phyloP scores from a whole-genome alignment of 2,329 filamentous ascomycete genomes.

The Diplodia scrobiculata region DNA sequence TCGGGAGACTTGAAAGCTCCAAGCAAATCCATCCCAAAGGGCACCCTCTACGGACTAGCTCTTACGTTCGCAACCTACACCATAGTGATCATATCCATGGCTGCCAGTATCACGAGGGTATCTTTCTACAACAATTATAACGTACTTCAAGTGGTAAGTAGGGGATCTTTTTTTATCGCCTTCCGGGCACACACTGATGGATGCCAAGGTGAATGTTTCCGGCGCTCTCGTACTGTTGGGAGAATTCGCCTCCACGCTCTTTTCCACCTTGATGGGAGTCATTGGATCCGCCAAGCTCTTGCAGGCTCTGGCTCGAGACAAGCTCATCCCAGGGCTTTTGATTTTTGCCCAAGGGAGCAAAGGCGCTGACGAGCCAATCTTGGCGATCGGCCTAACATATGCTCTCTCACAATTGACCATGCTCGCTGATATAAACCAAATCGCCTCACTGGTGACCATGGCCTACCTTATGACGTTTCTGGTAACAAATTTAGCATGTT shows the following conservation, averaged over 20 bases:
- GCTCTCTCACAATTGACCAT: slow-evolving; percentile 75
- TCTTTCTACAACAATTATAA: slow-evolving; percentile 76
- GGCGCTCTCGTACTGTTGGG: slow-evolving; percentile 73
- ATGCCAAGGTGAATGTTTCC: slow-evolving; percentile 67
- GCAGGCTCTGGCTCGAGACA: slow-evolving; percentile 78
- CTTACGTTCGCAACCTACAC: slow-evolving; percentile 77
- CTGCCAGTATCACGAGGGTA: slow-evolving; percentile 70
- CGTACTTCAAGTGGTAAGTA: slow-evolving; percentile 69
- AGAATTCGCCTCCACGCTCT: slow-evolving; percentile 79
- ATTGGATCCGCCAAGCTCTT: slow-evolving; percentile 83
- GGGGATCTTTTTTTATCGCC: slow-evolving; percentile 10
- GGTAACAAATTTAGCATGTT: slow-evolving; percentile 84
- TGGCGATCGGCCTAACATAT: slow-evolving; percentile 76
- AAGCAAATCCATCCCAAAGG: slow-evolving; percentile 79
- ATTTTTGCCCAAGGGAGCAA: slow-evolving; percentile 74
- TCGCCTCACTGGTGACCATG: slow-evolving; percentile 88
- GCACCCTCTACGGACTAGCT: slow-evolving; percentile 75
- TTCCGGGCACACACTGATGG: neutral
- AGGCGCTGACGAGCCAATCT: slow-evolving; percentile 71
- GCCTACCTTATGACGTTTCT: slow-evolving; percentile 91
- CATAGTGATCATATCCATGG: slow-evolving; percentile 76
- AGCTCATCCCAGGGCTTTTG: slow-evolving; percentile 72
- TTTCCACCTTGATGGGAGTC: slow-evolving; percentile 84
- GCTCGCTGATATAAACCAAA: slow-evolving; percentile 81
- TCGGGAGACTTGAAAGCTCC: slow-evolving; percentile 82